phyloP scores from a whole-genome alignment of 257 asterid genomes.

The Lycium barbarum region DNA sequence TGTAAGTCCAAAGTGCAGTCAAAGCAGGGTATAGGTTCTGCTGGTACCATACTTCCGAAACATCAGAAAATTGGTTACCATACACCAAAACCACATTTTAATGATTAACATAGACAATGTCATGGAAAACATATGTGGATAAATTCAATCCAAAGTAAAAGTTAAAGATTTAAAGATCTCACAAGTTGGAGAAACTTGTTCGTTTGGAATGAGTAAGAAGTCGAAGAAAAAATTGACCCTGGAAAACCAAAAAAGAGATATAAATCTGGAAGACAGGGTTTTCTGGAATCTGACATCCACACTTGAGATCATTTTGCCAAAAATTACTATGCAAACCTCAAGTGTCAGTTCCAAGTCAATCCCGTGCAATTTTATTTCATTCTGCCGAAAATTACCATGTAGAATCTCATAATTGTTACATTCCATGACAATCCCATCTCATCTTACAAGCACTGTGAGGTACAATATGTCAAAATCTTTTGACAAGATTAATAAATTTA shows the following conservation, averaged over 20 bases:
- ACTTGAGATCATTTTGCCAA: not conserved
- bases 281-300: conserved; percentile 1
- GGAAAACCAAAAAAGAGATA: not conserved
- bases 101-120: too few species aligned
- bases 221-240: not conserved
- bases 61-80: not conserved
- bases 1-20: conserved; percentile 1
- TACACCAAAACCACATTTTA: conserved; percentile 2
- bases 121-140: not conserved
- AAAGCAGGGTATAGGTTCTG: not conserved
- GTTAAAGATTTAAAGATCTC: not conserved
- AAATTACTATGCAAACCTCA: conserved; percentile 6
- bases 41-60: not conserved
- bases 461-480: not conserved
- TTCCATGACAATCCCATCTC: not conserved
- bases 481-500: not conserved
- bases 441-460: not conserved
- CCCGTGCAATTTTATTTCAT: not conserved
- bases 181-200: not conserved
- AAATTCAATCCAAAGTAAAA: not conserved
- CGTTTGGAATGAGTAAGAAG: not conserved
- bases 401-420: not conserved
- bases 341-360: not conserved
- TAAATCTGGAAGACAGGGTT: not conserved
- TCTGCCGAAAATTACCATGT: not conserved